These are phyloP conservation scores for Omphalotus olearius DNA, from an alignment of 1,284 basidiomycete species.

Conservation along the genomic window DNA sequence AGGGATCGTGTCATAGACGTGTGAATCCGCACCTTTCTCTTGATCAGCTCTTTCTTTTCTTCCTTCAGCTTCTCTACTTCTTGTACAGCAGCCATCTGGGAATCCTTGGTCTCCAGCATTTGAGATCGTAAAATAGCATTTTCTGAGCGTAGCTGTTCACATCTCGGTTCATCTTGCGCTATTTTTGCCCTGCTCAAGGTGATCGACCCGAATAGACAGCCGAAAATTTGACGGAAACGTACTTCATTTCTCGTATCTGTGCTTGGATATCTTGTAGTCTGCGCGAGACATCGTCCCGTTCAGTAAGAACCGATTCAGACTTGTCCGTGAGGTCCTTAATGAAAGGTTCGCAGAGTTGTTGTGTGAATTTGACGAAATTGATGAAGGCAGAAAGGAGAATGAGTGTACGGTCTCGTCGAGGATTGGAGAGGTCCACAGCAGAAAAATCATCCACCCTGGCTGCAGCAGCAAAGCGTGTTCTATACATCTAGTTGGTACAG, in stretches of 20 bases:
- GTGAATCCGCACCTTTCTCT: slow-evolving; percentile 44
- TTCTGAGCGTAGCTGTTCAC: slow-evolving; percentile 54
- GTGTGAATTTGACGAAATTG: slow-evolving; percentile 89
- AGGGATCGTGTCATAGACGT: background rate
- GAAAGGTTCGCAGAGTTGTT: slow-evolving; percentile 60
- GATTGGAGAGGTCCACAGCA: slow-evolving; percentile 68
- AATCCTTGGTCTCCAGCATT: slow-evolving; percentile 63
- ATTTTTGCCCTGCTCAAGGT: slow-evolving; percentile 49
- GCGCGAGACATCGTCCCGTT: slow-evolving; percentile 50
- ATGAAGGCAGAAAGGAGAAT: slow-evolving; percentile 81
- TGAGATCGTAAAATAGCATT: slow-evolving; percentile 61
- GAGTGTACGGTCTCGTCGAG: slow-evolving; percentile 69
- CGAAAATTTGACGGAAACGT: slow-evolving; percentile 21
- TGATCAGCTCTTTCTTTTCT: slow-evolving; percentile 54
- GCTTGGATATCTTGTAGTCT: slow-evolving; percentile 49
- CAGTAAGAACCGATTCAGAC: slow-evolving; percentile 50
- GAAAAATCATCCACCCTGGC: slow-evolving; percentile 79
- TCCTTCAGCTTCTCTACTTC: slow-evolving; percentile 66
- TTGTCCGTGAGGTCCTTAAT: slow-evolving; percentile 56
- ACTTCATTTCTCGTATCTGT: slow-evolving; percentile 63
- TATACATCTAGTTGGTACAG: slow-evolving; percentile 22
- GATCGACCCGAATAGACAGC: background rate
- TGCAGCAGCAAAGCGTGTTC: slow-evolving; percentile 62
- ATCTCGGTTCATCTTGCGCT: slow-evolving; percentile 67
- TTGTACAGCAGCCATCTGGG: slow-evolving; percentile 53